Percentiles rank a stretch among this genome's conserved stretches.
These are phyloP conservation scores for Trichophyton mentagrophytes DNA, from an alignment of 2,329 filamentous ascomycete genomes.

Conservation along the genomic window DNA sequence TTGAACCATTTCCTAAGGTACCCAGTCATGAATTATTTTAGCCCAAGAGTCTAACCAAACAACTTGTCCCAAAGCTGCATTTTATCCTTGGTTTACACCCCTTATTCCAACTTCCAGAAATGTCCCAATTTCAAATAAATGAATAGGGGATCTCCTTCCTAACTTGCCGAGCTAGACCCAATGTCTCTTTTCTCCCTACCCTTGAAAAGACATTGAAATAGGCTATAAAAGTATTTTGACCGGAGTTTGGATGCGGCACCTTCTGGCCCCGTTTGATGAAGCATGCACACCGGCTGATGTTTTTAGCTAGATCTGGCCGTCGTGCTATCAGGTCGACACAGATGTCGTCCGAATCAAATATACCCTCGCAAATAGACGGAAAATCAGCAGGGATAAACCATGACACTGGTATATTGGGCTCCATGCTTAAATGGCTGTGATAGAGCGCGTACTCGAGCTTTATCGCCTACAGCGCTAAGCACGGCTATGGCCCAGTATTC, in stretches of 20 bases:
- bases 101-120: neutral
- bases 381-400: neutral
- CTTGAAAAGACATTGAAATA: neutral
- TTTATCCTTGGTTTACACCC: neutral
- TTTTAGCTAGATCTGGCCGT: neutral
- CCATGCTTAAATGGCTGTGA: constrained; percentile 14
- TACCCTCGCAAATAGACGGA: neutral
- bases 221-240: neutral
- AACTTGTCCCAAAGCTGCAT: neutral
- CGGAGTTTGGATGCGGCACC: neutral
- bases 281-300: neutral
- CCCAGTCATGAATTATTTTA: no score
- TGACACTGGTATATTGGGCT: constrained; percentile 9
- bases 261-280: neutral
- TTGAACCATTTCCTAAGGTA: no score
- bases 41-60: no score
- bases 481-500: constrained; percentile 14
- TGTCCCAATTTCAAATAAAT: neutral
- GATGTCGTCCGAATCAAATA: neutral
- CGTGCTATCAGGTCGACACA: neutral
- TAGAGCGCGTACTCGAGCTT: constrained; percentile 11
- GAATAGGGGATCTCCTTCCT: constrained; percentile 4
- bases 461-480: neutral
- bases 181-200: neutral
- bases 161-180: neutral